These are phyloP conservation scores for Colletotrichum cereale DNA, from an alignment of 2,329 filamentous ascomycete genomes.

Conservation along the genomic window DNA sequence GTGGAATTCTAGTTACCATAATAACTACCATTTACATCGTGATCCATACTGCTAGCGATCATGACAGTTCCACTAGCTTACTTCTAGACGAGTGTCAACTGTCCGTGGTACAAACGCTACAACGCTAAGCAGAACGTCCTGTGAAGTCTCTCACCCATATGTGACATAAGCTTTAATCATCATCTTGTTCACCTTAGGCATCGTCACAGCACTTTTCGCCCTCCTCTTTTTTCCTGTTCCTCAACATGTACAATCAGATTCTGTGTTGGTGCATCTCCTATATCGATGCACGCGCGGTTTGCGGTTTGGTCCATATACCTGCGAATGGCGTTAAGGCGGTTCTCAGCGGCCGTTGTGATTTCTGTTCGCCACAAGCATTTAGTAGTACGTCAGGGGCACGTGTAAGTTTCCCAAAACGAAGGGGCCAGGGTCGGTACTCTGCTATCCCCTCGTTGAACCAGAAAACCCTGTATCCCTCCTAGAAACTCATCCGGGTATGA, in stretches of 20 bases:
- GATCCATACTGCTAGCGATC: too few species aligned
- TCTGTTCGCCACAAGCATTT: slow-evolving; percentile 19
- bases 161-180: too few species aligned
- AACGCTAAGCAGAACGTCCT: too few species aligned
- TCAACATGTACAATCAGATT: accelerated
- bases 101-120: too few species aligned
- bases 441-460: slow-evolving; percentile 33
- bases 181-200: too few species aligned
- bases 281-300: background rate
- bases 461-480: background rate
- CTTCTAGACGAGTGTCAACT: too few species aligned
- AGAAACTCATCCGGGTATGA: background rate
- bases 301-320: background rate
- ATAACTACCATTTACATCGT: too few species aligned
- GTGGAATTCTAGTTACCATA: too few species aligned
- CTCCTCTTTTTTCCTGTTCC: background rate
- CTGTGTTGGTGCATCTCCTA: background rate
- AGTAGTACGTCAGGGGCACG: background rate
- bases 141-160: too few species aligned
- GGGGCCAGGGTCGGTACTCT: slow-evolving; percentile 35
- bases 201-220: too few species aligned
- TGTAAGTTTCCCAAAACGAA: slow-evolving; percentile 24
- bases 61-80: too few species aligned
- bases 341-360: background rate
- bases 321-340: background rate